phyloP scores from a whole-genome alignment of 2,329 filamentous ascomycete species.

The Epichloe festucae region DNA sequence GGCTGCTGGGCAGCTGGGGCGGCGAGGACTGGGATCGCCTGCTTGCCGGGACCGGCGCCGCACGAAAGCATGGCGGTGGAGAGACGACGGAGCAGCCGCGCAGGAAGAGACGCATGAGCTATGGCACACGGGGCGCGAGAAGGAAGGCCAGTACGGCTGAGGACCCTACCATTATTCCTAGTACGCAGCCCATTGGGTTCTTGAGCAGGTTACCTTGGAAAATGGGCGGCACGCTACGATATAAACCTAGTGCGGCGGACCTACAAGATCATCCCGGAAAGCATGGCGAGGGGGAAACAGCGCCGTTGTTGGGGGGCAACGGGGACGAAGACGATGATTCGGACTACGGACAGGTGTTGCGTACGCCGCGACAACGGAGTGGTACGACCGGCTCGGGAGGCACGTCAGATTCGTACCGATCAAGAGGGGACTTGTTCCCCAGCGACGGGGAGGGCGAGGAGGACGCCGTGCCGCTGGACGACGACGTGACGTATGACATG shows the following conservation, averaged over 20 bases:
- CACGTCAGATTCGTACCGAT: slow-evolving; percentile 76
- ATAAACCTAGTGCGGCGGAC: slow-evolving; percentile 83
- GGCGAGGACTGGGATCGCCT: slow-evolving; percentile 76
- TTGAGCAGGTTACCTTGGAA: slow-evolving; percentile 74
- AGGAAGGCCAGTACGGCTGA: slow-evolving; percentile 38
- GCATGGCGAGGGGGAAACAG: slow-evolving; percentile 42
- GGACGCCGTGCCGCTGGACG: slow-evolving; percentile 83
- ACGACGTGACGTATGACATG: slow-evolving; percentile 79
- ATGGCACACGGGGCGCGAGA: slow-evolving; percentile 53
- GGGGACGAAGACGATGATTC: slow-evolving; percentile 17
- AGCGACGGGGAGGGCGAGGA: slow-evolving; percentile 79
- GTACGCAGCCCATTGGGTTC: slow-evolving; percentile 75
- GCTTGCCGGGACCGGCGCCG: slow-evolving; percentile 53
- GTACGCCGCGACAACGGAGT: slow-evolving; percentile 46
- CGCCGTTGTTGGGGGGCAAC: slow-evolving; percentile 47
- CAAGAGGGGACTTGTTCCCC: slow-evolving; percentile 78
- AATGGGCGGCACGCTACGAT: slow-evolving; percentile 68
- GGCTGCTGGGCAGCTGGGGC: slow-evolving; percentile 60
- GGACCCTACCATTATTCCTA: slow-evolving; percentile 84
- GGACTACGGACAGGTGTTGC: slow-evolving; percentile 15
- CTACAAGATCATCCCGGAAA: slow-evolving; percentile 70
- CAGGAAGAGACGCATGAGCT: slow-evolving; percentile 76
- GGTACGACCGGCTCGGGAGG: slow-evolving; percentile 67
- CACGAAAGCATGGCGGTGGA: slow-evolving; percentile 20
- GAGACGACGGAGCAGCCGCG: slow-evolving; percentile 48